Conservation (phyloP, 2,329 filamentous ascomycete genomes). For the Fusarium annulatum region DNA sequence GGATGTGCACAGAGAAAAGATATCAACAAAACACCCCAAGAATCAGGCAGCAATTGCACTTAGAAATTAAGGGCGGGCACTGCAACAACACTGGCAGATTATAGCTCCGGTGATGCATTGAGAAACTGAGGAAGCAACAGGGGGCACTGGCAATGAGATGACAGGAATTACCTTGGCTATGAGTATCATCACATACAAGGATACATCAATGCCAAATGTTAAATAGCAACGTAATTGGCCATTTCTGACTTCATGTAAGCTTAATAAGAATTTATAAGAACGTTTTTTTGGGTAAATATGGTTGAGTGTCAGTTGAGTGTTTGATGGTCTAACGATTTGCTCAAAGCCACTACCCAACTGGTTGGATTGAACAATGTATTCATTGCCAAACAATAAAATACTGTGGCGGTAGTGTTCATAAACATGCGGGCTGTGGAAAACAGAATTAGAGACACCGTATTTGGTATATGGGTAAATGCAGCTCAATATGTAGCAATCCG, state of each 20-base stretch:
- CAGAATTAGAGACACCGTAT: background rate
- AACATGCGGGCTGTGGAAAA: background rate
- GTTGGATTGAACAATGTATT: background rate
- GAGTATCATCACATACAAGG: background rate
- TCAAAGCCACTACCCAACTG: background rate
- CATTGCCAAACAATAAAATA: background rate
- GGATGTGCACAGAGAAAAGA: background rate
- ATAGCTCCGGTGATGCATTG: background rate
- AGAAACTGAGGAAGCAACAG: background rate
- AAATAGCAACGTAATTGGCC: background rate
- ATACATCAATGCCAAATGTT: background rate
- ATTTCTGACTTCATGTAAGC: background rate
- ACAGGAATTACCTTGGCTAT: background rate
- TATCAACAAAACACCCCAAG: background rate
- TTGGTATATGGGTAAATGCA: background rate
- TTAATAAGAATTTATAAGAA: background rate
- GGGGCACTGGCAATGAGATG: slow-evolving; percentile 2
- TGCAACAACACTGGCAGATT: background rate
- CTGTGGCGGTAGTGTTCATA: background rate
- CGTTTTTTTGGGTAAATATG: background rate
- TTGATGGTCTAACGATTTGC: background rate
- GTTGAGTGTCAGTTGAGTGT: background rate
- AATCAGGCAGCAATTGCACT: background rate
- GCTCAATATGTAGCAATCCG: background rate
- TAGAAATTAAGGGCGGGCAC: background rate